Evolutionary conservation across 495 filamentous ascomycete species (phyloP).

Genomic region (Amniculicola lignicola): DNA sequence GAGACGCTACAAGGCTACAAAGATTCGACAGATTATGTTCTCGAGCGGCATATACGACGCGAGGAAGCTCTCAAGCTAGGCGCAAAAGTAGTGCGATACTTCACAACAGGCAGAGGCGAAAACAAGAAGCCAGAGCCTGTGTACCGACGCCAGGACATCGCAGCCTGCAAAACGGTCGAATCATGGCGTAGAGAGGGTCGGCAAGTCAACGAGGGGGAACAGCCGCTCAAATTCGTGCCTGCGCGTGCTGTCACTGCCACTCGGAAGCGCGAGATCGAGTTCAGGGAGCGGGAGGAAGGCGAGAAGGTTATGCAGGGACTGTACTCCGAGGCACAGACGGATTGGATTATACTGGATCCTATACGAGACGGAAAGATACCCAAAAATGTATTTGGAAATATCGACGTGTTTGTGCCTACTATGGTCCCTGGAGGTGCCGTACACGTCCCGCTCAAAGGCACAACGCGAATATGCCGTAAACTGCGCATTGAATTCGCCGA

Average conservation of each 20-base stretch:
- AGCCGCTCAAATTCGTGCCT: slow-evolving; percentile 80
- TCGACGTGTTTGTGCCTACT: slow-evolving; percentile 87
- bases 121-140: slow-evolving; percentile 73
- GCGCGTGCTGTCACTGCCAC: slow-evolving; percentile 86
- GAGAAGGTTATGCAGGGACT: slow-evolving; percentile 82
- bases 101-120: slow-evolving; percentile 64
- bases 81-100: slow-evolving; percentile 68
- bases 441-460: slow-evolving; percentile 76
- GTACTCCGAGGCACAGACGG: slow-evolving; percentile 81
- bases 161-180: slow-evolving; percentile 83
- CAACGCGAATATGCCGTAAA: slow-evolving; percentile 73
- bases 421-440: slow-evolving; percentile 86
- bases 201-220: slow-evolving; percentile 61
- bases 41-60: slow-evolving; percentile 83
- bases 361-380: slow-evolving; percentile 81
- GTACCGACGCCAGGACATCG: slow-evolving; percentile 74
- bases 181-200: slow-evolving; percentile 98
- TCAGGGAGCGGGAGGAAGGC: slow-evolving; percentile 71
- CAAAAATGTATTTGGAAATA: slow-evolving; percentile 94
- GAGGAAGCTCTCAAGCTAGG: slow-evolving; percentile 81
- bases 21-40: slow-evolving; percentile 75
- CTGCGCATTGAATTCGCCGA: slow-evolving; percentile 88
- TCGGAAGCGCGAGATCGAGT: slow-evolving; percentile 85
- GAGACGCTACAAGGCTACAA: slow-evolving; percentile 84
- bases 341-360: slow-evolving; percentile 87